Base-by-base conservation (phyloP, 805 yeast genomes). In the Lipomyces anomalus region DNA sequence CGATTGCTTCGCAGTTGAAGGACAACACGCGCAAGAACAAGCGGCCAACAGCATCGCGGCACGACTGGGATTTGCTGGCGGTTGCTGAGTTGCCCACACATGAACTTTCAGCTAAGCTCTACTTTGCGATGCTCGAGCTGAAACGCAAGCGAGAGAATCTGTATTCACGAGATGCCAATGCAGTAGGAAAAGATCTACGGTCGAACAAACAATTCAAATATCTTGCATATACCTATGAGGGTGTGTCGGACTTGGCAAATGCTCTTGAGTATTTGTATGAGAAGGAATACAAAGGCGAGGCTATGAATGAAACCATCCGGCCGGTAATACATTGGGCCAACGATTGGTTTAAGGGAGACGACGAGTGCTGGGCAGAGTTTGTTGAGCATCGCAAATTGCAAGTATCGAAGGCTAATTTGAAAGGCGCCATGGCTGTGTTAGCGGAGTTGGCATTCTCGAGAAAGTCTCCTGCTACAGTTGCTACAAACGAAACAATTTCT, bases 21-120 rank as follows among this genome's bases (percentile, higher is more conserved):
- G 35, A 20, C 35, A 47, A 1, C 43, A 42, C 5, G 52, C 53
- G 17, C 35, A 43, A 20, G 48, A 26, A 26, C 30, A 26, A 26
- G 30, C 30, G 30, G 30, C 30, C 30, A 9, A 26, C 49, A 4
- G 21, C 35, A 9, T 18, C 49, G 2, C 16, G 13, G 23, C 55
- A 50, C 16, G 55, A 50, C 38, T 50, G 55, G 55, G 30, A 40
- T 3, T 35, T 50, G 17, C 39, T 50, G 7, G 55, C 55, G 22
- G 53, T 44, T 6, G 49, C 50, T 9, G 43, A 47, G 24, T 9
- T 42, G 13, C 55, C 55, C 16, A 41, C 39, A 38, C 29, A 30
- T 16, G 22, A 23, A 6, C 21, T 36, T 22, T 48, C 29, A 16
- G n/a, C 22, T 4, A 40, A 47, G 22, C 28, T 50, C 13, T n/a